Conservation (phyloP, 768 basidiomycete genomes). For the Coprinopsis marcescibilis region DNA sequence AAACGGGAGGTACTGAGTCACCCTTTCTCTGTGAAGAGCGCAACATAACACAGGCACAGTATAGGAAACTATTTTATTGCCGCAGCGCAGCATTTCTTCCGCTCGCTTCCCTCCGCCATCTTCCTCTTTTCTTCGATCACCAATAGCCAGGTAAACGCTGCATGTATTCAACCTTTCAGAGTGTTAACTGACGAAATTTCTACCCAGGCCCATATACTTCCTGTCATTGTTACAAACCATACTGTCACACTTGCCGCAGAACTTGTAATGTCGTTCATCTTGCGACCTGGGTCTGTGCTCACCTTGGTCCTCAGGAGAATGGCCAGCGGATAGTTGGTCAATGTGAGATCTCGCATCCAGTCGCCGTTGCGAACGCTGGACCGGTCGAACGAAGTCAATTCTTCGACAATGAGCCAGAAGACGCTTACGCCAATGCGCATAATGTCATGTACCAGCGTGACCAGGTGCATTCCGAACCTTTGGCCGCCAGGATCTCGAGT, state of each 20-base stretch:
- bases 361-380: constrained; percentile 19
- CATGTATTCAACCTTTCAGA: not conserved
- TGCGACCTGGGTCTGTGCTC: not conserved
- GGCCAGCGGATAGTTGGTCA: constrained; percentile 80
- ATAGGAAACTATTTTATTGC: constrained; percentile 91
- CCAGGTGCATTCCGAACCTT: constrained; percentile 49
- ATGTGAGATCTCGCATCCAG: constrained; percentile 90
- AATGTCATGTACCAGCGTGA: constrained; percentile 65
- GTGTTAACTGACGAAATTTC: not conserved
- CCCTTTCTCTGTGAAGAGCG: not conserved
- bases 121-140: constrained; percentile 93
- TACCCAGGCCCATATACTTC: constrained; percentile 68
- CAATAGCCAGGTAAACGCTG: constrained; percentile 49
- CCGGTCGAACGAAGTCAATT: constrained; percentile 31
- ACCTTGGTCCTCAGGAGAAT: constrained; percentile 51
- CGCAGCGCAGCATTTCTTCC: constrained; percentile 84
- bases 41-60: constrained; percentile 28
- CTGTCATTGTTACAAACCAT: constrained; percentile 89
- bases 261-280: constrained; percentile 46
- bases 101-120: constrained; percentile 88
- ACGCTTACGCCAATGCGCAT: constrained; percentile 20
- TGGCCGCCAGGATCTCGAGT: constrained; percentile 62
- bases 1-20: constrained; percentile 61
- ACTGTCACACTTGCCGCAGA: constrained; percentile 94
- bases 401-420: constrained; percentile 23